Base-by-base conservation (phyloP, 306 rosid genomes). In the Cicer bijugum region DNA sequence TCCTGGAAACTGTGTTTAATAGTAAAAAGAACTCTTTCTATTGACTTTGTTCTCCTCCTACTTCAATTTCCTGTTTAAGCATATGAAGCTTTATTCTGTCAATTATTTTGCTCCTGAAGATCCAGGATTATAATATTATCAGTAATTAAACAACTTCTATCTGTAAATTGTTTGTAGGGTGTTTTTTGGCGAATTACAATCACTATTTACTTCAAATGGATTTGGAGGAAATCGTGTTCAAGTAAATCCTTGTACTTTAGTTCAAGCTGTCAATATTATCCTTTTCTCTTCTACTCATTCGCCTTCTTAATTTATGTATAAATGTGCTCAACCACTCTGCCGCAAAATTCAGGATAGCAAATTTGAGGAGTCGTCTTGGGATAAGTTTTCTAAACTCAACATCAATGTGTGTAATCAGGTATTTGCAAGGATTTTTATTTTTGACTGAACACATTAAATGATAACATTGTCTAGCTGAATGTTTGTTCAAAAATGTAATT, bases 111-210 rank as follows among this genome's bases (percentile, higher is more conserved):
- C 48, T 64, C 39, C 57, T 63, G 46, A 57, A 69, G 59, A 40
- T 78, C 59, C 45, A 59, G 75, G 59, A 28, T 47, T 44, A 35
- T 63, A 33, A 47, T 78, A 44, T 71, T 53, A 15, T 40, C 6
- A 11, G 63, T 38, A 67, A 66, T 35, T 68, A 67, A 67, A 58
- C 33, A 44, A 75, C 72, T 74, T 75, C 16, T 42, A 62, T 52
- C 20, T 77, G 42, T 44, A 35, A 59, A 42, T 76, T 79, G 63
- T 60, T 71, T 67, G 81, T 84, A 94, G 98, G 86, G 91, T 89
- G 53, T 91, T 91, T 84, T 79, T 61, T 53, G 84, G 84, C 75
- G 85, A 91, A 74, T 82, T 94, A 53, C 95, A 88, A 65, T 84
- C 89, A 35, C 73, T 74, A 33, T 61, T 91, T 69, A 72, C 62